Evolutionary conservation across 148 eudicot species (phyloP).

Genomic region (Spergularia marina): DNA sequence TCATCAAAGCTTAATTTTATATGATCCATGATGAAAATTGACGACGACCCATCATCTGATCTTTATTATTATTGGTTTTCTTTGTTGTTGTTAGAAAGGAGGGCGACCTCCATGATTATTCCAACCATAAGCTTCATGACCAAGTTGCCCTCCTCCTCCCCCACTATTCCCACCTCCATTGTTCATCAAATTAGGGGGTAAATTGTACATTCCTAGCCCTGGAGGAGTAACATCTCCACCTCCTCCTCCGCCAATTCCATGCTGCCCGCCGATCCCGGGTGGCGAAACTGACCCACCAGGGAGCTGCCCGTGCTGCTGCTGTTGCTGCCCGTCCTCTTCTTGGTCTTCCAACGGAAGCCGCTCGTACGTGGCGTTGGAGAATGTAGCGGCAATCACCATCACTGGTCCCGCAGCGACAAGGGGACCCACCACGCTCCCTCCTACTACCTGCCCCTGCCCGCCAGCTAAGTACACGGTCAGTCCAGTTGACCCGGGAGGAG

Average conservation of each 20-base stretch:
- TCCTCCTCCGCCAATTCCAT: conserved; percentile 24
- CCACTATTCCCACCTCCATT: conserved; percentile 14
- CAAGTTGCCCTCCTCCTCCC: conserved; percentile 12
- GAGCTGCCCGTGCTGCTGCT: conserved; percentile 2
- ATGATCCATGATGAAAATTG: not conserved
- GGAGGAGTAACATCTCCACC: conserved; percentile 2
- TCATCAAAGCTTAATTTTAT: too few relatives aligned
- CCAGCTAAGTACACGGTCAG: conserved; percentile 26
- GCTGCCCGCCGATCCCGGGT: conserved; percentile 8
- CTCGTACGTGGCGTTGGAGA: conserved; percentile 29
- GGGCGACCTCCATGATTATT: conserved; percentile 26
- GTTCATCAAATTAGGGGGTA: conserved; percentile 20
- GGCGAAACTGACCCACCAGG: conserved; percentile 15
- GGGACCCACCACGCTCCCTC: conserved; percentile 28
- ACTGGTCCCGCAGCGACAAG: conserved; percentile 23
- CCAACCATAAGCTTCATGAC: conserved; percentile 29
- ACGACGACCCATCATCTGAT: not conserved
- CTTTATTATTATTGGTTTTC: not conserved
- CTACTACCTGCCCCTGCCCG: conserved; percentile 25
- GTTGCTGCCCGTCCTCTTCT: conserved; percentile 13
- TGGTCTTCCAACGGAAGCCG: conserved; percentile 26
- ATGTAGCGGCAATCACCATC: conserved; percentile 26
- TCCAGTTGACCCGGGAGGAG: conserved; percentile 27
- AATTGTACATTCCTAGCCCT: conserved; percentile 24
- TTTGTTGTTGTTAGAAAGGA: conserved; percentile 16